Percentiles rank a stretch among this genome's conserved stretches.
phyloP scores from a whole-genome alignment of 2,329 filamentous ascomycete genomes.

The Chalaropsis thielavioides region DNA sequence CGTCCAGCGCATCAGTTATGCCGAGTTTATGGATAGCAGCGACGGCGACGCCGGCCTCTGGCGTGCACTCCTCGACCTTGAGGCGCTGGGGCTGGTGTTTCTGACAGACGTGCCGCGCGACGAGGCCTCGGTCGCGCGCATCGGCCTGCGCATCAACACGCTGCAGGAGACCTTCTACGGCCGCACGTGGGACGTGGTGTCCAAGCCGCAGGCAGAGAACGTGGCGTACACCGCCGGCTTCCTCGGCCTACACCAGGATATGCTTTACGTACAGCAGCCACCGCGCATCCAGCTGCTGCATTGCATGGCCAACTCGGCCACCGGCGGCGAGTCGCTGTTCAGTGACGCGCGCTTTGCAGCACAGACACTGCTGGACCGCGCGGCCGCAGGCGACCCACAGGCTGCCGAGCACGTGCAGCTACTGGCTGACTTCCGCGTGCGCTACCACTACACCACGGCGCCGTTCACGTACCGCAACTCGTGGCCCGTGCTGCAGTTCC shows the following conservation, averaged over 20 bases:
- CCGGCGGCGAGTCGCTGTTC: slow-evolving; percentile 77
- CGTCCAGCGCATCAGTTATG: slow-evolving; percentile 50
- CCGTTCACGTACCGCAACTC: slow-evolving; percentile 46
- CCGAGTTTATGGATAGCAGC: slow-evolving; percentile 51
- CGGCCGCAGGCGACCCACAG: background rate
- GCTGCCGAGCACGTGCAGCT: slow-evolving; percentile 21
- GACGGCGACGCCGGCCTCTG: slow-evolving; percentile 34
- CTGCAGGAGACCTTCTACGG: slow-evolving; percentile 86
- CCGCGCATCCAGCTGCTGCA: slow-evolving; percentile 80
- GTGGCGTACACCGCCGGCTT: slow-evolving; percentile 76
- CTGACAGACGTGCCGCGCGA: slow-evolving; percentile 57
- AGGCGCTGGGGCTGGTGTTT: slow-evolving; percentile 59
- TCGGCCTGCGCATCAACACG: slow-evolving; percentile 60
- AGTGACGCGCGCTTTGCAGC: slow-evolving; percentile 57
- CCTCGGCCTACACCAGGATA: slow-evolving; percentile 83
- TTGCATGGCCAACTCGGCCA: slow-evolving; percentile 65
- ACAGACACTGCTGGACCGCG: slow-evolving; percentile 24
- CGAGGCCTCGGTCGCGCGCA: slow-evolving; percentile 47
- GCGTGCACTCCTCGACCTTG: slow-evolving; percentile 46
- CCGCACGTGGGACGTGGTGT: slow-evolving; percentile 74
- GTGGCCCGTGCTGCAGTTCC: slow-evolving; percentile 38
- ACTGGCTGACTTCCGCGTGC: slow-evolving; percentile 35
- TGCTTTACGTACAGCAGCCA: slow-evolving; percentile 69
- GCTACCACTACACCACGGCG: slow-evolving; percentile 55
- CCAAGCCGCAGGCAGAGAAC: slow-evolving; percentile 71